phyloP scores from a whole-genome alignment of 495 filamentous ascomycete genomes.

The Penicillium bovifimosum region DNA sequence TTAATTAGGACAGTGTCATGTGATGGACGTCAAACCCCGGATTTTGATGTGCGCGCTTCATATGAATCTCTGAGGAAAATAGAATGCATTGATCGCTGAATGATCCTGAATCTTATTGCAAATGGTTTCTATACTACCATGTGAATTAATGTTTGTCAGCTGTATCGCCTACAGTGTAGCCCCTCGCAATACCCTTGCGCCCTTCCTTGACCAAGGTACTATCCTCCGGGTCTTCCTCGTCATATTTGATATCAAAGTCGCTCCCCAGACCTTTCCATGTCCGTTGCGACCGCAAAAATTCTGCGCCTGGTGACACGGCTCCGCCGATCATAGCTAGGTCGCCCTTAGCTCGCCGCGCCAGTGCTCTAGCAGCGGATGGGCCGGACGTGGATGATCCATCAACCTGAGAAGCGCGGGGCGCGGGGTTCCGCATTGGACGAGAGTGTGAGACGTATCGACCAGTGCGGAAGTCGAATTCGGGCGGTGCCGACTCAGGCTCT shows the following conservation, averaged over 20 bases:
- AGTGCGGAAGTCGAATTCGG: conserved; percentile 87
- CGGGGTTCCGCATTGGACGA: conserved; percentile 63
- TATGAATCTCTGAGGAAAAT: neutral
- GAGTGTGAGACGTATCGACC: conserved; percentile 79
- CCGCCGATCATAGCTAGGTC: conserved; percentile 75
- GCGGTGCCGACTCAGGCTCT: conserved; percentile 65
- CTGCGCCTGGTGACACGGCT: conserved; percentile 81
- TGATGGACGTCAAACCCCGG: conserved; percentile 15
- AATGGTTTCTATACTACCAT: conserved; percentile 5
- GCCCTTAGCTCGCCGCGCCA: conserved; percentile 57
- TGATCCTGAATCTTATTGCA: too few species aligned
- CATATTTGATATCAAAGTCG: conserved; percentile 68
- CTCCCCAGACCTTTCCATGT: conserved; percentile 92
- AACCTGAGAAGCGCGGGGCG: conserved; percentile 28
- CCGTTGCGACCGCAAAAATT: conserved; percentile 73
- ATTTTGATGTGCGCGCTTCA: conserved; percentile 1
- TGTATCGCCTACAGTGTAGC: conserved; percentile 70
- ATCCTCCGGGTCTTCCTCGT: conserved; percentile 47
- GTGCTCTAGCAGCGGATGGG: conserved; percentile 34
- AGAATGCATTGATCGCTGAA: conserved; percentile 1
- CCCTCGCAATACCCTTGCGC: conserved; percentile 81
- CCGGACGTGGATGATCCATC: conserved; percentile 28
- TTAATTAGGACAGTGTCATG: conserved; percentile 19
- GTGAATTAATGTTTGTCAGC: conserved; percentile 33
- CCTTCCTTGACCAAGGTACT: conserved; percentile 70